Percentiles rank a stretch among this genome's conserved stretches.
phyloP scores from a whole-genome alignment of 2,329 filamentous ascomycete genomes.

The Aspergillus latus region DNA sequence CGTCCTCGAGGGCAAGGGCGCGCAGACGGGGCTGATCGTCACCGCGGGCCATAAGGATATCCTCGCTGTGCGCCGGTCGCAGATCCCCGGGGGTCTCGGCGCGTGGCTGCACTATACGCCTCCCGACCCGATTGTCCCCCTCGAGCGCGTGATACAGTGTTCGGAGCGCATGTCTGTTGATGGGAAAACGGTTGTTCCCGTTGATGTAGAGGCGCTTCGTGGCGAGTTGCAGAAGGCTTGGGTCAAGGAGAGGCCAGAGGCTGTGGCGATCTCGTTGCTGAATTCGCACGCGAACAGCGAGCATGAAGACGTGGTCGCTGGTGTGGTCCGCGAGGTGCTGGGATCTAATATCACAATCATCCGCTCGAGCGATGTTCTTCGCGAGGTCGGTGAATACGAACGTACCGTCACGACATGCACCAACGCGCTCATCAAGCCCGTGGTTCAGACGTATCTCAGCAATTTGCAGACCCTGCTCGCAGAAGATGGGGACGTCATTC shows the following conservation, averaged over 20 bases:
- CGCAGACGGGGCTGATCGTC: slow-evolving; percentile 49
- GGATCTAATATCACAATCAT: slow-evolving; percentile 46
- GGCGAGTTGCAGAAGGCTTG: slow-evolving; percentile 28
- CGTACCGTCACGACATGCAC: slow-evolving; percentile 50
- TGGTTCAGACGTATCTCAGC: slow-evolving; percentile 48
- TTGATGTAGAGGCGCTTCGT: slow-evolving; percentile 44
- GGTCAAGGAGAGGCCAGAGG: slow-evolving; percentile 44
- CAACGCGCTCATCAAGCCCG: slow-evolving; percentile 51
- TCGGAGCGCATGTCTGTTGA: slow-evolving; percentile 47
- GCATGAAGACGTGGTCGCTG: slow-evolving; percentile 44
- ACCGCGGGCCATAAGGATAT: slow-evolving; percentile 53
- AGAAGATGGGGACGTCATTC: slow-evolving; percentile 46
- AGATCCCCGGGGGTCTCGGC: slow-evolving; percentile 52
- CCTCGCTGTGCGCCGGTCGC: slow-evolving; percentile 47
- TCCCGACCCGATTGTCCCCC: slow-evolving; percentile 50
- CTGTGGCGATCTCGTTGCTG: slow-evolving; percentile 49
- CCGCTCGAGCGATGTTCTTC: slow-evolving; percentile 48
- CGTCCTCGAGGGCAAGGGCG: slow-evolving; percentile 52
- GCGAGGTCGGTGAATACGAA: slow-evolving; percentile 52
- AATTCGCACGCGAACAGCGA: slow-evolving; percentile 49
- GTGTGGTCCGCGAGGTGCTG: slow-evolving; percentile 45
- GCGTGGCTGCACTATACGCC: slow-evolving; percentile 52
- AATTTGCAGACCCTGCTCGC: slow-evolving; percentile 42
- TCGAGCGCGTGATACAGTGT: slow-evolving; percentile 50
- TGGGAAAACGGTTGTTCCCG: slow-evolving; percentile 41